A percentile compares a stretch with the other conserved stretches of the same genome.
These are phyloP conservation scores for Ramichloridium luteum DNA, from an alignment of 2,329 filamentous ascomycete genomes.

Conservation along the genomic window DNA sequence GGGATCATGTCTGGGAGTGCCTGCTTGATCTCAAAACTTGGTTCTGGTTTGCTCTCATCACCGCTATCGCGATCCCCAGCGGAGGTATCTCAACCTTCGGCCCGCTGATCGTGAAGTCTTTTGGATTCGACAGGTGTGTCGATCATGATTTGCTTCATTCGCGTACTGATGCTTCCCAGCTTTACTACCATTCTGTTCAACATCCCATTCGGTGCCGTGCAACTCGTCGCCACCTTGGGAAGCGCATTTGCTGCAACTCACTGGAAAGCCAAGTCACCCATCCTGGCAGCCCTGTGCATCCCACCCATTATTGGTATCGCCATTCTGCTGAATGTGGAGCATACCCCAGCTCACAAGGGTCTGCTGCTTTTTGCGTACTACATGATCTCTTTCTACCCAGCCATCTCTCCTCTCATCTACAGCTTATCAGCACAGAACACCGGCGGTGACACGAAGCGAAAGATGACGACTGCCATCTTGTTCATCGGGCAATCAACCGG, in stretches of 20 bases:
- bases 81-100: constrained; percentile 50
- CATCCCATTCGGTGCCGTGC: constrained; percentile 48
- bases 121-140: constrained; percentile 46
- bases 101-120: constrained; percentile 45
- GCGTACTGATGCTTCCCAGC: too few relatives aligned
- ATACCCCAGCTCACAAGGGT: constrained; percentile 35
- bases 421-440: constrained; percentile 52
- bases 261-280: constrained; percentile 44
- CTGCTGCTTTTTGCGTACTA: constrained; percentile 47
- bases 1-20: constrained; percentile 43
- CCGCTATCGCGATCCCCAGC: constrained; percentile 44
- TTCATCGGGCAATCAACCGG: constrained; percentile 55
- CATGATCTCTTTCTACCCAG: constrained; percentile 48
- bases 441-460: constrained; percentile 58
- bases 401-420: constrained; percentile 48
- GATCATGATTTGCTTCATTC: too few relatives aligned
- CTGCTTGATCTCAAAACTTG: constrained; percentile 48
- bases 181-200: constrained; percentile 49
- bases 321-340: constrained; percentile 40
- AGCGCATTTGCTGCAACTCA: constrained; percentile 44
- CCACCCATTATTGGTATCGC: constrained; percentile 46
- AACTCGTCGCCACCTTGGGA: constrained; percentile 47
- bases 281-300: constrained; percentile 42
- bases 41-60: constrained; percentile 34
- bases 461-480: constrained; percentile 51